Base-by-base conservation (phyloP, 2,329 filamentous ascomycete genomes). In the Aspergillus transmontanensis region DNA sequence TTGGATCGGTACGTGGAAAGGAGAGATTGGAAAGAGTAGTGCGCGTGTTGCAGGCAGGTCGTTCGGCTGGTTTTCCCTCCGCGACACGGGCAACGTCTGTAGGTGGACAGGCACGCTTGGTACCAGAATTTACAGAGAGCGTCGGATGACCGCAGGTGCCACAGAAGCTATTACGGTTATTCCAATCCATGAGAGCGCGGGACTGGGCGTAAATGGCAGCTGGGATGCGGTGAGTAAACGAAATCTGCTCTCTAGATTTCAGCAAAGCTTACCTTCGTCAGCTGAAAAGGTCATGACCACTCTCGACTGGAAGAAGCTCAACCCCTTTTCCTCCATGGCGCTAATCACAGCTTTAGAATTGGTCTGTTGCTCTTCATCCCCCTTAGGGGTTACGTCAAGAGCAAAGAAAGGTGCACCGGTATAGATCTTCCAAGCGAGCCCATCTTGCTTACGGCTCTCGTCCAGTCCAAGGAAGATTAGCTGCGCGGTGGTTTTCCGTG, bases 1-100 rank as follows among this genome's bases (percentile, higher is more conserved):
- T 96, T 1, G 94, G 93, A 72, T 97, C 94, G 2, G 94, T 97
- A 57, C 94, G 88, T 3, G 94, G 94, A 83, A 97, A 98, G 73
- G 86, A 90, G 59, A 97, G 84, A 79, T 99, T 99, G 36, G 93
- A 96, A 53, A 99, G 82, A 30, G 92, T 93, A 45, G 88, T 90
- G 59, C 95, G 87, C 0, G 94, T 96, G 9, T 87, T 89, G 78
- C 95, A 99, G 21, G 90, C 85, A 1, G 84, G 85, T 10, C 93
- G 88, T 54, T 76, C 73, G 6, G 66, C 68, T 4, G 72, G 67
- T 48, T 75, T 73, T 7, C 75, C 76, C 30, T 76, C 64, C 0
- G 68, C 68, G 5, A 67, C 6, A 23, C 69, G 71, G 3, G 76
- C 77, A n/a, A 73, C 68, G 68, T 83, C 80, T 9, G 72, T 80